phyloP scores from a whole-genome alignment of 192 early-diverging fungal species.

The Mortierella claussenii region DNA sequence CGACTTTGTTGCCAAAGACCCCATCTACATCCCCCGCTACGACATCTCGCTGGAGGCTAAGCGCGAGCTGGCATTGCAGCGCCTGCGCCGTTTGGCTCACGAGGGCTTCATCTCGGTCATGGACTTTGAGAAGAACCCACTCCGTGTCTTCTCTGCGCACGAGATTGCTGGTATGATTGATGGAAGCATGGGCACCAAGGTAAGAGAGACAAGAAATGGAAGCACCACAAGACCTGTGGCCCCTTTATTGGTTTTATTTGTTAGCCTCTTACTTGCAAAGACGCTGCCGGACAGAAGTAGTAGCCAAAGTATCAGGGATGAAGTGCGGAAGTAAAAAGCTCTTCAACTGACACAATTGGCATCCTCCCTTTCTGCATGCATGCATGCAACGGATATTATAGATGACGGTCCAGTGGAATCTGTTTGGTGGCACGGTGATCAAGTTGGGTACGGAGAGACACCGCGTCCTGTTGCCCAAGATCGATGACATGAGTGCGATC shows the following conservation, averaged over 20 bases:
- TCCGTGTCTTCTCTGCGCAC: constrained; percentile 76
- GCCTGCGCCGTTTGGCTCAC: constrained; percentile 61
- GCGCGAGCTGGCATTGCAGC: constrained; percentile 71
- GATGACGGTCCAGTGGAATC: constrained; percentile 53
- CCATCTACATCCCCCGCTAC: constrained; percentile 71
- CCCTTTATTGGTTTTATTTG: constrained; percentile 41
- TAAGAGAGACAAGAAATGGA: constrained; percentile 9
- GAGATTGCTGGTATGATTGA: constrained; percentile 81
- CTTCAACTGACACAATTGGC: no score
- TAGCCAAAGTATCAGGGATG: no score
- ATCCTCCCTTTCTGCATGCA: neutral
- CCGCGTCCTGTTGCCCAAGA: constrained; percentile 66
- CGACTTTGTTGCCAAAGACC: constrained; percentile 62
- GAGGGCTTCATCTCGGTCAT: constrained; percentile 69
- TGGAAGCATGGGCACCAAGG: constrained; percentile 77
- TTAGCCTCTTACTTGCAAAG: neutral
- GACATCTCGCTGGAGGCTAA: constrained; percentile 69
- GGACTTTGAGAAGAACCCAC: constrained; percentile 77
- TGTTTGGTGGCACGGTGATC: constrained; percentile 67
- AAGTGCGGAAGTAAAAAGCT: no score
- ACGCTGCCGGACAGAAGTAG: no score
- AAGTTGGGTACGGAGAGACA: constrained; percentile 81
- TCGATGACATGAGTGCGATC: constrained; percentile 72
- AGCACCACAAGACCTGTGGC: no score
- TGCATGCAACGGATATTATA: neutral